Conservation (phyloP, 1,139 yeast genomes). For the Candida labiduridarum region DNA sequence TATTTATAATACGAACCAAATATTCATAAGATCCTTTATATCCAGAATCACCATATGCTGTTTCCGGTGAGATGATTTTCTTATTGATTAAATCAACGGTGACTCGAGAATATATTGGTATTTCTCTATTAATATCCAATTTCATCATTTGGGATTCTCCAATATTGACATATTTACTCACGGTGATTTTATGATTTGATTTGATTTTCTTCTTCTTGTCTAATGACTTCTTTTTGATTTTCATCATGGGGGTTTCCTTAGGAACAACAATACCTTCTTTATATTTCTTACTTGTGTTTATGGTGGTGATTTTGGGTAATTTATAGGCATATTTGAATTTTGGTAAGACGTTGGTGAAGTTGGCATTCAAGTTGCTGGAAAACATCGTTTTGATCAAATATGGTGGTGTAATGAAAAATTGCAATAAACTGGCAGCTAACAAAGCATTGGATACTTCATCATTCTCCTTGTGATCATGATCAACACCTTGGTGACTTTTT, state of each 20-base stretch:
- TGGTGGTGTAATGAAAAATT: slow-evolving; percentile 85
- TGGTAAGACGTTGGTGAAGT: slow-evolving; percentile 12
- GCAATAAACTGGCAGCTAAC: slow-evolving; percentile 70
- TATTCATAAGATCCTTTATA: slow-evolving; percentile 71
- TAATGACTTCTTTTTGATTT: slow-evolving; percentile 31
- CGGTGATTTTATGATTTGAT: slow-evolving; percentile 52
- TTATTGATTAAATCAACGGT: slow-evolving; percentile 69
- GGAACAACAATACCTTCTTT: slow-evolving; percentile 75
- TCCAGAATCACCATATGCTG: slow-evolving; percentile 69
- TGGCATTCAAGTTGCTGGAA: slow-evolving; percentile 29
- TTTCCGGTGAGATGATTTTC: slow-evolving; percentile 68
- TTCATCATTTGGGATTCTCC: slow-evolving; percentile 64
- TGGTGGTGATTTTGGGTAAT: slow-evolving; percentile 69
- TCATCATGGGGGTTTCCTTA: slow-evolving; percentile 46
- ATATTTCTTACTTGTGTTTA: slow-evolving; percentile 40
- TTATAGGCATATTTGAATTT: slow-evolving; percentile 68
- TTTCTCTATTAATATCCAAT: slow-evolving; percentile 54
- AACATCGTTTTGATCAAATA: slow-evolving; percentile 71
- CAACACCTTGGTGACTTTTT: slow-evolving; percentile 13
- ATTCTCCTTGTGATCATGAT: slow-evolving; percentile 27
- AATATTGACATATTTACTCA: slow-evolving; percentile 64
- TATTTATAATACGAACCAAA: slow-evolving; percentile 65
- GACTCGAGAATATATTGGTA: slow-evolving; percentile 79
- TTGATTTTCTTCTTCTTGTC: slow-evolving; percentile 38
- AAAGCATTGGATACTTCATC: slow-evolving; percentile 28